These are phyloP conservation scores for Ceratobasidium theobromae DNA, from an alignment of 1,284 basidiomycete species.

Conservation along the genomic window DNA sequence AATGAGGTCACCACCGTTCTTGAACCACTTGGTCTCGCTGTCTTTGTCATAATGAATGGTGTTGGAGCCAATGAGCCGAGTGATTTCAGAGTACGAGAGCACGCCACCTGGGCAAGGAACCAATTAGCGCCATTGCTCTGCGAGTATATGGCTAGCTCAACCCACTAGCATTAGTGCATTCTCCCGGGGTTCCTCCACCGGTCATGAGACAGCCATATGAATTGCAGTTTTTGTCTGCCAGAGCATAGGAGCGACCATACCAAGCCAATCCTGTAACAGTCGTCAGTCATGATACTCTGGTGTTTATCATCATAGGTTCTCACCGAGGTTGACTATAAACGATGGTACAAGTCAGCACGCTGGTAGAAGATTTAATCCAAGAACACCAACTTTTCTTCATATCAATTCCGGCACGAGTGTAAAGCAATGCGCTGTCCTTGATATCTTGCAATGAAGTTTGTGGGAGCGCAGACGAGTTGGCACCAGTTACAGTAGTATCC, in stretches of 20 bases:
- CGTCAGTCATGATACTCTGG: neutral
- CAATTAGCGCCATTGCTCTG: neutral
- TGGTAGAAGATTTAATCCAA: neutral
- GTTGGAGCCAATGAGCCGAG: constrained; percentile 6
- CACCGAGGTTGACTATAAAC: constrained; percentile 8
- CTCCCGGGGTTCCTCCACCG: constrained; percentile 12
- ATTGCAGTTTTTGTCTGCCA: neutral
- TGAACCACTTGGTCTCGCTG: constrained; percentile 21
- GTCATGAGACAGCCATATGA: constrained; percentile 12
- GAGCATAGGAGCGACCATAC: constrained; percentile 15
- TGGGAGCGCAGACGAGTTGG: constrained; percentile 12
- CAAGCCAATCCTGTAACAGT: constrained; percentile 1
- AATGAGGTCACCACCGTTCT: constrained; percentile 20
- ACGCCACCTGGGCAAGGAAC: constrained; percentile 4
- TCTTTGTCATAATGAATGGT: constrained; percentile 13
- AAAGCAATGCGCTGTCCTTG: constrained; percentile 14
- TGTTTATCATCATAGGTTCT: neutral
- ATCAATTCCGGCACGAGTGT: constrained; percentile 15
- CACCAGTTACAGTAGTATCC: constrained; percentile 13
- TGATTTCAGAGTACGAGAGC: constrained; percentile 19
- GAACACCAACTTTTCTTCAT: constrained; percentile 6
- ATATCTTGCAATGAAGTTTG: constrained; percentile 15
- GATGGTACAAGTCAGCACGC: neutral
- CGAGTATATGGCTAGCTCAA: neutral
- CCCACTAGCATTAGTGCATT: constrained; percentile 13